Base-by-base conservation (phyloP, 1,284 basidiomycete species). In the Omphalotus olearius region DNA sequence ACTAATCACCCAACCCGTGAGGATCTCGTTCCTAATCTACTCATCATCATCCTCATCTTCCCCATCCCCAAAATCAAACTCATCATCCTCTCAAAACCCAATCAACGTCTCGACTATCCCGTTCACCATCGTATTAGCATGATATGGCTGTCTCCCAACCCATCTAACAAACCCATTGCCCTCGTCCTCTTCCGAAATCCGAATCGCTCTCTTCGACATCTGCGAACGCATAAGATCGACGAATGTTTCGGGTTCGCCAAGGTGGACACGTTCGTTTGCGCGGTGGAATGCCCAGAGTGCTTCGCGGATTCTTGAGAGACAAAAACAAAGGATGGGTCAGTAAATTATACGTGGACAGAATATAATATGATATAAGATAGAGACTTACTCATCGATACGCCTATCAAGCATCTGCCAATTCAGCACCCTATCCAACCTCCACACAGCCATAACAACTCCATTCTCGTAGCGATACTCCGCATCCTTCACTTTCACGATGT, bases 331-430 rank as follows among this genome's bases (percentile, higher is more conserved):
- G n/a, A n/a, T n/a, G n/a, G n/a, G n/a, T n/a, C n/a, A n/a, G n/a
- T n/a, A n/a, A n/a, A n/a, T n/a, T n/a, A n/a, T n/a, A n/a, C n/a
- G n/a, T n/a, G n/a, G n/a, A n/a, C n/a, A n/a, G n/a, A n/a, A n/a
- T 13, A 14, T 5, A 28, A 28, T 28, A 28, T 28, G 5, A 10
- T 4, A 41, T 14, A 18, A 20, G 17, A 9, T 45, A 18, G 16
- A 33, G 3, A 46, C 57, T 9, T 28, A 57, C 58, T 59, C 58
- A 41, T 59, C 58, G 16, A 56, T 57, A 3, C 51, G 47, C 9
- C 58, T 47, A 49, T 57, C 56, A 11, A 59, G 40, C 51, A 57
- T 53, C 52, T 59, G 56, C 58, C 58, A 59, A 44, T 56, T 57
- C n/a, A 56, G 10, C 9, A 57, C 45, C 2, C 36, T 46, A 14